Conservation (phyloP, 305 asterid genomes). For the Fraxinus albicans region DNA sequence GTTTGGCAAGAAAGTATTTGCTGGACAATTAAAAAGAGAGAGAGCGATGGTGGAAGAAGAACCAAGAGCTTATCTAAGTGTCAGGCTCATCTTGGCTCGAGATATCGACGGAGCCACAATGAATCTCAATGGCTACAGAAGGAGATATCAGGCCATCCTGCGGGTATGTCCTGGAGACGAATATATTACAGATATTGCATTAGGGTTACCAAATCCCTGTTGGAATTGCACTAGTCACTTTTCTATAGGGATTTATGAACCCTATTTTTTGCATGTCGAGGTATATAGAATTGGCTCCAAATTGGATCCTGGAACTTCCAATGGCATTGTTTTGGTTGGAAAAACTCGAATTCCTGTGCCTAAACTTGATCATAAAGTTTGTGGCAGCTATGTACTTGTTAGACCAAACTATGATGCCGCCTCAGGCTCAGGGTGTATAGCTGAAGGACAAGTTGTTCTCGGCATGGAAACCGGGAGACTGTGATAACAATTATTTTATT, state of each 20-base stretch:
- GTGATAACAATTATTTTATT: background rate
- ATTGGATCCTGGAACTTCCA: conserved; percentile 11
- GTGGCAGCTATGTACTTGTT: background rate
- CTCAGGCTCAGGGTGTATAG: background rate
- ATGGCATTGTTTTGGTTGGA: background rate
- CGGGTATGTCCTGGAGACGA: background rate
- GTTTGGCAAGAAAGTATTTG: background rate
- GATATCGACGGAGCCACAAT: conserved; percentile 3
- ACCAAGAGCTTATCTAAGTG: background rate
- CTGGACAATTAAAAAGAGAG: background rate
- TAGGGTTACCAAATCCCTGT: background rate
- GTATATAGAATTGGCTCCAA: background rate
- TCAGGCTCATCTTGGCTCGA: background rate
- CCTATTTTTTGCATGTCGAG: conserved; percentile 4
- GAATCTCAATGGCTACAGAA: background rate
- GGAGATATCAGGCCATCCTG: background rate
- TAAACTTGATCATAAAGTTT: background rate
- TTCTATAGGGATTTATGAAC: background rate
- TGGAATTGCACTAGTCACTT: background rate
- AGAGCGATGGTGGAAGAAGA: background rate
- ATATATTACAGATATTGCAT: background rate
- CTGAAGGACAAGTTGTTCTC: background rate
- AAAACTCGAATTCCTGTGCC: conserved; percentile 15
- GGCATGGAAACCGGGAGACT: background rate
- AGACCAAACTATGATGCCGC: background rate